Percentiles rank a stretch among this genome's conserved stretches.
Evolutionary conservation across 1,284 basidiomycete genomes (phyloP).

Genomic region (Malassezia pachydermatis): DNA sequence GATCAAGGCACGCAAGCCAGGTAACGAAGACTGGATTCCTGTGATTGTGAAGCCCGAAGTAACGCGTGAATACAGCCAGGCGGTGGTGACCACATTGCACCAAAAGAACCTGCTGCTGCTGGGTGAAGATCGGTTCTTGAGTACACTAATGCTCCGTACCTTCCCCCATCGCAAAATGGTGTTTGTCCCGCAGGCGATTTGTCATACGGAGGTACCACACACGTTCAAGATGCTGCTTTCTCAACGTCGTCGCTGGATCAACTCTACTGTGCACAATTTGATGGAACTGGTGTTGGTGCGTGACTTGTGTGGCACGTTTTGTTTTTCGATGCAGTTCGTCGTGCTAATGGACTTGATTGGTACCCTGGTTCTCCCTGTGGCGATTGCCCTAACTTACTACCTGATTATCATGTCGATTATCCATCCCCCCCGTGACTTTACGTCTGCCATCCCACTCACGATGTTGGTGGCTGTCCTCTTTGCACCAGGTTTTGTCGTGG

Average conservation of each 20-base stretch:
- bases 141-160: slow-evolving; percentile 59
- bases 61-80: slow-evolving; percentile 91
- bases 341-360: slow-evolving; percentile 97
- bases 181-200: slow-evolving; percentile 91
- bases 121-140: slow-evolving; percentile 97
- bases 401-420: slow-evolving; percentile 70
- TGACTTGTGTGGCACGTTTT: slow-evolving; percentile 62
- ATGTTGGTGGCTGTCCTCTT: slow-evolving; percentile 82
- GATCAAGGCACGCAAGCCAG: slow-evolving; percentile 73
- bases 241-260: slow-evolving; percentile 97
- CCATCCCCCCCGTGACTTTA: slow-evolving; percentile 69
- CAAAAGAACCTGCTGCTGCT: slow-evolving; percentile 94
- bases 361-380: slow-evolving; percentile 86
- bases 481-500: slow-evolving; percentile 79
- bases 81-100: slow-evolving; percentile 82
- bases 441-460: slow-evolving; percentile 86
- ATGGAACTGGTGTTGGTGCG: slow-evolving; percentile 97
- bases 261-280: slow-evolving; percentile 96
- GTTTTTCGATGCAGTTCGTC: slow-evolving; percentile 66
- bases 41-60: slow-evolving; percentile 95
- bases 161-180: slow-evolving; percentile 96
- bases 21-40: slow-evolving; percentile 90
- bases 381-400: slow-evolving; percentile 80
- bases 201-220: slow-evolving; percentile 90
- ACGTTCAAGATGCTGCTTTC: slow-evolving; percentile 86